phyloP scores from a whole-genome alignment of 768 basidiomycete genomes.

The Leccinum uliginosum region DNA sequence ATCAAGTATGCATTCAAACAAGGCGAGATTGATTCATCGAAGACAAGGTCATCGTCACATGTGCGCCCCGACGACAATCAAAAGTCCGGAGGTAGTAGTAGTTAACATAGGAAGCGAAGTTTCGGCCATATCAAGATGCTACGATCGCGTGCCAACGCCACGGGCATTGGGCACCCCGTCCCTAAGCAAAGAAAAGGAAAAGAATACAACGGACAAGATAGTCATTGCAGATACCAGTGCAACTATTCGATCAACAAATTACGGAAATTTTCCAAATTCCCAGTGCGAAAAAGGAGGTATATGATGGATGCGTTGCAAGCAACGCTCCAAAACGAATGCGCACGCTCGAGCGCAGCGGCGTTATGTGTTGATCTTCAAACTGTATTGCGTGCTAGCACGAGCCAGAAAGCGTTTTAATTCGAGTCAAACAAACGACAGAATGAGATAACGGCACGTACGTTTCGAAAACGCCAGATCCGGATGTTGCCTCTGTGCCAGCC shows the following conservation, averaged over 20 bases:
- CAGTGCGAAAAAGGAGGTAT: neutral
- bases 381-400: slow-evolving; percentile 39
- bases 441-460: slow-evolving; percentile 37
- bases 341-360: neutral
- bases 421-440: neutral
- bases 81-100: neutral
- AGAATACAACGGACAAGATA: neutral
- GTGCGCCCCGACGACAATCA: neutral
- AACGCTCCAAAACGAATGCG: neutral
- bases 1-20: neutral
- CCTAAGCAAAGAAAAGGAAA: neutral
- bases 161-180: neutral
- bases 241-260: neutral
- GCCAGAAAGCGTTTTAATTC: neutral
- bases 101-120: neutral
- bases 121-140: neutral
- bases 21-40: neutral
- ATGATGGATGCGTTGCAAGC: neutral
- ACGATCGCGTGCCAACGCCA: neutral
- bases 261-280: neutral
- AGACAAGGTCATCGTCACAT: neutral
- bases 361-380: slow-evolving; percentile 40
- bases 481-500: slow-evolving; percentile 60
- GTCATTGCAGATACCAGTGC: neutral
- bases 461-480: slow-evolving; percentile 49